Base-by-base conservation (phyloP, 768 basidiomycete species). In the Collybia sordida region DNA sequence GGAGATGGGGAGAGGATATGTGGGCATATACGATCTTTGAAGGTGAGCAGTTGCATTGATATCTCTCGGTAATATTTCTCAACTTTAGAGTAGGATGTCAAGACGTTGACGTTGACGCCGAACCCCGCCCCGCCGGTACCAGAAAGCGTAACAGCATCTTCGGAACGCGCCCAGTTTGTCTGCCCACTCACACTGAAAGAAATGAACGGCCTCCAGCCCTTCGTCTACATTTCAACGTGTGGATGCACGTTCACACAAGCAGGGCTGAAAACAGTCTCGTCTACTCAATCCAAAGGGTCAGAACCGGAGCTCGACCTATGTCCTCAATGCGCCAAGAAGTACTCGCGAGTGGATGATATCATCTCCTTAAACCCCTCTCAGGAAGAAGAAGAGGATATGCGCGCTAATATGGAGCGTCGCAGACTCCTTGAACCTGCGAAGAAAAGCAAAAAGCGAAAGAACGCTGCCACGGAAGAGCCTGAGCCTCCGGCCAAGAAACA, bases 1-100 rank as follows among this genome's bases (percentile, higher is more conserved):
- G 93, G 95, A 5, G 97, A 98, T 56, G 95, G 93, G 0, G 87
- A 88, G 56, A 80, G 82, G 53, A 95, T 97, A 60, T 98, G 95
- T 62, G 90, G 94, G 27, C 51, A 98, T 69, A 85, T 98, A 36
- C 79, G 89, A 51, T 88, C 88, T 15, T 64, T 97, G 37, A 98
- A 96, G 82, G 94, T 94, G 59, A 51, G 84, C 68, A 4, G 6
- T 11, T 11, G 19, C 50, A 4, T 3, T 42, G 2, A 45, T 8
- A 15, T 2, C 18, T 12, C 6, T 4, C 24, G 14, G n/a, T 35
- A 31, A 3, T 17, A 38, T 45, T 18, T 47, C 31, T 39, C 12
- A 5, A 15, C 27, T 12, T 3, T 3, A 19, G 25, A 37, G 12
- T 47, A 98, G 90, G 97, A 99, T 59, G 80, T 97, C 18, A 90